Conservation (phyloP, 768 basidiomycete genomes). For the Lentinula sp. region DNA sequence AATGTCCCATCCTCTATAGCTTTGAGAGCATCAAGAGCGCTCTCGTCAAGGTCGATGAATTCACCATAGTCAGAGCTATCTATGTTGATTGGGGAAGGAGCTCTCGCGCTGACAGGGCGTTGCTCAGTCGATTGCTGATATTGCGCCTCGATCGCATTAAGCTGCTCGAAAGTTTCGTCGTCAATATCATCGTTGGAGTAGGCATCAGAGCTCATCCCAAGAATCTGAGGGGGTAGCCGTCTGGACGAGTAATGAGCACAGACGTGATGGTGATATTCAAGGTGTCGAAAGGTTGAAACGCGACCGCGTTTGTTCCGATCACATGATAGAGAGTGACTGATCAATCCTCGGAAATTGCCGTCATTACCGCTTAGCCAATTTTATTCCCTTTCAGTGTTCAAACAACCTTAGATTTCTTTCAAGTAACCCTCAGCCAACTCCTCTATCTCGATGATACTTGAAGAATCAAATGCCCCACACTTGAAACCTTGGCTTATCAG, state of each 20-base stretch:
- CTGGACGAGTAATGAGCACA: background rate
- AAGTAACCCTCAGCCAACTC: background rate
- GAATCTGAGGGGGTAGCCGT: background rate
- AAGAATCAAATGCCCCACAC: conserved; percentile 54
- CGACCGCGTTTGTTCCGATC: background rate
- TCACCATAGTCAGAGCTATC: conserved; percentile 22
- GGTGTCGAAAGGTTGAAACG: background rate
- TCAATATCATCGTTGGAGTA: conserved; percentile 68
- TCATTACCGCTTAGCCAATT: background rate
- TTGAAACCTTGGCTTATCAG: conserved; percentile 87
- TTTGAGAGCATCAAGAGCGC: conserved; percentile 53
- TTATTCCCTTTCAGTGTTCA: background rate
- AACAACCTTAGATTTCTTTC: background rate
- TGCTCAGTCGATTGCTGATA: conserved; percentile 21
- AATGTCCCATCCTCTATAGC: conserved; percentile 44
- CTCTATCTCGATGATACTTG: conserved; percentile 52
- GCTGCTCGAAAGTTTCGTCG: conserved; percentile 49
- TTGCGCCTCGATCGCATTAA: conserved; percentile 69
- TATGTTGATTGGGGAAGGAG: conserved; percentile 12
- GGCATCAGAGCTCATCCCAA: conserved; percentile 68
- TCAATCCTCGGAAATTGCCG: background rate
- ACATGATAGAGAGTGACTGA: background rate
- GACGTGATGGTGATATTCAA: background rate
- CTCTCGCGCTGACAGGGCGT: conserved; percentile 11
- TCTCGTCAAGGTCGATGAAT: conserved; percentile 49